Conservation (phyloP, 768 basidiomycete genomes). For the Pisolithus albus region DNA sequence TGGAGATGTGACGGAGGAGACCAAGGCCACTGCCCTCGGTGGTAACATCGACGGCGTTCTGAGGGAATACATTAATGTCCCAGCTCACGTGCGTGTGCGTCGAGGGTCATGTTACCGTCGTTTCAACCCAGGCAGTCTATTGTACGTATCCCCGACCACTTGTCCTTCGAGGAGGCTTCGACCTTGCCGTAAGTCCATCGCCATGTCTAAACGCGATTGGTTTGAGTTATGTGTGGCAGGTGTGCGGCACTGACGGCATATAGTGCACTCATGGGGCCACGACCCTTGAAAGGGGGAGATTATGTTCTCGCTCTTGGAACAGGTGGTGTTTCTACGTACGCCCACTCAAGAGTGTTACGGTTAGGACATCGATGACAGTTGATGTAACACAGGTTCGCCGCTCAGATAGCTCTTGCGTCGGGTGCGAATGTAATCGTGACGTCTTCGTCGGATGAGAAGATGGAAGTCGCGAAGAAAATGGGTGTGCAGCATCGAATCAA, state of each 20-base stretch:
- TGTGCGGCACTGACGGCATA: slow-evolving; percentile 62
- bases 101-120: background rate
- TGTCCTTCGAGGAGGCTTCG: slow-evolving; percentile 44
- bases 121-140: slow-evolving; percentile 31
- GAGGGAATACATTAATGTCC: slow-evolving; percentile 18
- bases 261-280: slow-evolving; percentile 45
- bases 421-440: slow-evolving; percentile 63
- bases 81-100: slow-evolving; percentile 43
- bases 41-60: slow-evolving; percentile 42
- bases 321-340: slow-evolving; percentile 50
- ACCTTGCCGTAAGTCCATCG: slow-evolving; percentile 45
- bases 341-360: background rate
- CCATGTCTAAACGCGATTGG: background rate
- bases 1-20: too few relatives aligned
- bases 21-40: slow-evolving; percentile 34
- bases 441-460: slow-evolving; percentile 60
- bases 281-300: slow-evolving; percentile 51
- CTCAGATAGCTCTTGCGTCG: slow-evolving; percentile 55
- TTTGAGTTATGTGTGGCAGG: slow-evolving; percentile 17
- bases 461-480: slow-evolving; percentile 43
- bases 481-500: slow-evolving; percentile 55
- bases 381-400: slow-evolving; percentile 38
- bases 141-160: slow-evolving; percentile 46
- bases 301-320: slow-evolving; percentile 51
- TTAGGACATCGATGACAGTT: background rate